Evolutionary conservation across 2,329 filamentous ascomycete genomes (phyloP).

Genomic region (Sporothrix inflata): DNA sequence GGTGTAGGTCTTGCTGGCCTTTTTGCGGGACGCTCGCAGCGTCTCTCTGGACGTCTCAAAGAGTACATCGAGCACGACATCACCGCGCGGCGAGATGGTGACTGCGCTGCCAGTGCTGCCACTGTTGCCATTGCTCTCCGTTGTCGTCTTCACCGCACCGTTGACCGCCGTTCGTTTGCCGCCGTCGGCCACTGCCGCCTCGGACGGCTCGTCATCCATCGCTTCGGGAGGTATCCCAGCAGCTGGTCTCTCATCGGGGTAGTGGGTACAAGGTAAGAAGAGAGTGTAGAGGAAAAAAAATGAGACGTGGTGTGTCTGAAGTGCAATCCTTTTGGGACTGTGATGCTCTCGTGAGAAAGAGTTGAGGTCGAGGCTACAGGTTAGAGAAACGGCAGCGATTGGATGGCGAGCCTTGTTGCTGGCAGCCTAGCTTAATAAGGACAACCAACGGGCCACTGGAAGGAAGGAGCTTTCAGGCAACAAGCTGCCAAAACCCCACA

Average conservation of each 20-base stretch:
- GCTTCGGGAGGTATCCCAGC: slow-evolving; percentile 21
- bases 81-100: slow-evolving; percentile 60
- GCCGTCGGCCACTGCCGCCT: slow-evolving; percentile 29
- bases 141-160: slow-evolving; percentile 27
- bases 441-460: not conserved
- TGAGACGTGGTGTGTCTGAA: not conserved
- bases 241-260: slow-evolving; percentile 23
- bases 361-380: not conserved
- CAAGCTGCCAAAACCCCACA: not conserved
- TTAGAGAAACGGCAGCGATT: not conserved
- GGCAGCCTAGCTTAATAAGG: not conserved
- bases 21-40: slow-evolving; percentile 47
- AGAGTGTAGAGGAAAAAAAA: not conserved
- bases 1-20: not conserved
- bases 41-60: slow-evolving; percentile 63
- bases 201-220: slow-evolving; percentile 37
- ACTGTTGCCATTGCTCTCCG: not conserved
- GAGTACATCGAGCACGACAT: slow-evolving; percentile 67
- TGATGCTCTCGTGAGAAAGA: not conserved
- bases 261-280: not conserved
- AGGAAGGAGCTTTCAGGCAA: slow-evolving; percentile 8
- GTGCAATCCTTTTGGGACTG: not conserved
- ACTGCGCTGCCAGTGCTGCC: slow-evolving; percentile 42
- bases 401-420: not conserved
- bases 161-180: slow-evolving; percentile 26